phyloP scores from a whole-genome alignment of 352 stramenopile species.

The Phytophthora foliorum region DNA sequence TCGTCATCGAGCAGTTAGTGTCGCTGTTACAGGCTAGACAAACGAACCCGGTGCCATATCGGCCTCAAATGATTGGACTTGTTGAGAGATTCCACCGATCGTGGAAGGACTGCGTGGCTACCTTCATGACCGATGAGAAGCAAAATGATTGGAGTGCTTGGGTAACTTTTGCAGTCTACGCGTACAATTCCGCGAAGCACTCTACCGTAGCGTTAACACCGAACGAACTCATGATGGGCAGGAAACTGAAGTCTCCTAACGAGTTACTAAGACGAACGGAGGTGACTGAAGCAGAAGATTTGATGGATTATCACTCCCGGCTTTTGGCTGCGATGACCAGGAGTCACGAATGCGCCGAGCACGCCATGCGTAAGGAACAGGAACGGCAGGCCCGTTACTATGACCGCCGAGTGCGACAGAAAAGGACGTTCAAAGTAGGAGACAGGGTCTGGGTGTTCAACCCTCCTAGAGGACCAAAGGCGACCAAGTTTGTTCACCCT shows the following conservation, averaged over 20 bases:
- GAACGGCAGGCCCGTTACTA: background rate
- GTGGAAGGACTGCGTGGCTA: conserved; percentile 21
- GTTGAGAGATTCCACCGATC: conserved; percentile 22
- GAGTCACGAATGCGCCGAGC: background rate
- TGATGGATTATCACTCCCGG: background rate
- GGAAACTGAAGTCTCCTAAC: background rate
- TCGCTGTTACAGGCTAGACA: conserved; percentile 2
- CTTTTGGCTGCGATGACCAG: background rate
- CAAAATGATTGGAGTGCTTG: background rate
- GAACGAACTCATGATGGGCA: background rate
- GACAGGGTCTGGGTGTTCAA: conserved; percentile 9
- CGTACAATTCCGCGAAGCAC: background rate
- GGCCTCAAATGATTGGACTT: conserved; percentile 16
- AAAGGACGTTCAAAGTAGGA: background rate
- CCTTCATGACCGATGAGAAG: background rate
- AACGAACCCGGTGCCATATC: conserved; percentile 10
- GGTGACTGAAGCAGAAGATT: background rate
- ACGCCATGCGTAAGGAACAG: background rate
- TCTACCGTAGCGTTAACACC: background rate
- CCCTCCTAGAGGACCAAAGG: conserved; percentile 1
- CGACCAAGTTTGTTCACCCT: conserved; percentile 10
- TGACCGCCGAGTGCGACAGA: background rate
- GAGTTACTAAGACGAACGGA: background rate
- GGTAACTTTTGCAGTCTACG: background rate
- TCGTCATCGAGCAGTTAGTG: conserved; percentile 3